Evolutionary conservation across 768 basidiomycete species (phyloP).

Genomic region (Brasilioporus rufonigricans): DNA sequence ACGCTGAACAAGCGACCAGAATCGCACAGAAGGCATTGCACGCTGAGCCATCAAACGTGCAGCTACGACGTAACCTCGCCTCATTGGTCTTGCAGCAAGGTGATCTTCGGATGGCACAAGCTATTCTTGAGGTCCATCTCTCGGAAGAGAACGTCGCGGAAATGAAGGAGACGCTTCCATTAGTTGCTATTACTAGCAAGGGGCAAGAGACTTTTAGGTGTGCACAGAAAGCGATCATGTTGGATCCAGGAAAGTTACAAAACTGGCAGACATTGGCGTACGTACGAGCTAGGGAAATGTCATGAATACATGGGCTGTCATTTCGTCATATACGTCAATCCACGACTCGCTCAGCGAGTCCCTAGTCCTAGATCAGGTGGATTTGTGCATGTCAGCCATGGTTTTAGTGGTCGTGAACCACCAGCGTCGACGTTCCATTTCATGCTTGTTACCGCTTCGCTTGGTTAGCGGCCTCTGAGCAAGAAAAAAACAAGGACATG

Average conservation of each 20-base stretch:
- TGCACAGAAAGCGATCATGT: conserved; percentile 63
- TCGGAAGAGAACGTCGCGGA: conserved; percentile 35
- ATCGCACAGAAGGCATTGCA: conserved; percentile 57
- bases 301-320: conserved; percentile 17
- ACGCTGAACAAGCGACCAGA: conserved; percentile 46
- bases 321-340: conserved; percentile 1
- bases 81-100: conserved; percentile 50
- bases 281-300: conserved; percentile 36
- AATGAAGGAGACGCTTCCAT: conserved; percentile 41
- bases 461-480: conserved; percentile 41
- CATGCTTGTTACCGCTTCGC: conserved; percentile 33
- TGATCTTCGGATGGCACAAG: conserved; percentile 40
- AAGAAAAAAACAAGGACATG: neutral
- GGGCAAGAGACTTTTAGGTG: conserved; percentile 36
- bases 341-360: neutral
- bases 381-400: neutral
- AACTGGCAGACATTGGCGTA: conserved; percentile 65
- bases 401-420: neutral
- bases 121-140: conserved; percentile 40
- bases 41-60: conserved; percentile 50
- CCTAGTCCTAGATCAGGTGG: neutral
- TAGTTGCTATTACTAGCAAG: conserved; percentile 48
- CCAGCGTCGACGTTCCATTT: neutral
- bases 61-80: conserved; percentile 54
- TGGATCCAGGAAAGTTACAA: conserved; percentile 43